Percentiles rank a stretch among this genome's conserved stretches.
These are phyloP conservation scores for Triglochin maritima DNA, from an alignment of 106 monocot genomes.

Conservation along the genomic window DNA sequence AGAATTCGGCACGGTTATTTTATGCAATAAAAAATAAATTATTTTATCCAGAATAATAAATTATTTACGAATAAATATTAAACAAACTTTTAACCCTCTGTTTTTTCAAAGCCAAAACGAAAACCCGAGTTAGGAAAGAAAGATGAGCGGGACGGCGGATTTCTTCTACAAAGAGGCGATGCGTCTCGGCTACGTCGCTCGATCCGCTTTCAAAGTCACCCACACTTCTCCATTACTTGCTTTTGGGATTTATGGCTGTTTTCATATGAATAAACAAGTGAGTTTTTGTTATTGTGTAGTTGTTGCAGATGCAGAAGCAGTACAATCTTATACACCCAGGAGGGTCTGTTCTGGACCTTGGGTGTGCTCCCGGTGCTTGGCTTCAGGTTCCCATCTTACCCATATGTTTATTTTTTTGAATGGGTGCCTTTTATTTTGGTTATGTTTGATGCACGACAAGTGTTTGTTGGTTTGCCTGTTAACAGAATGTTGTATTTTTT, in stretches of 20 bases:
- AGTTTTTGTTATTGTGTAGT: slow-evolving; percentile 20
- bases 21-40: no score
- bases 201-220: slow-evolving; percentile 88
- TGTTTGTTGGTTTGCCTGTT: no score
- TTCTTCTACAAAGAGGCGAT: slow-evolving; percentile 92
- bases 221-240: neutral
- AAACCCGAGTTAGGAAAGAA: no score
- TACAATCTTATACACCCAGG: slow-evolving; percentile 67
- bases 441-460: neutral
- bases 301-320: slow-evolving; percentile 93
- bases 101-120: no score
- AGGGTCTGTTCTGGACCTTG: slow-evolving; percentile 84
- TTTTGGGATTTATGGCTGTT: no score
- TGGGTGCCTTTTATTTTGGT: neutral
- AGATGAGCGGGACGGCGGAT: slow-evolving; percentile 60
- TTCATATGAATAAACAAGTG: neutral
- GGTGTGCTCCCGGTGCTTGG: slow-evolving; percentile 99
- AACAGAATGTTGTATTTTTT: no score
- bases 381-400: slow-evolving; percentile 56
- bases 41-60: no score
- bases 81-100: no score
- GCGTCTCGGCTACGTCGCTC: slow-evolving; percentile 86
- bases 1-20: no score
- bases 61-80: no score
- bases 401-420: neutral